Base-by-base conservation (phyloP, 148 eudicot species). In the Diospyros lotus region DNA sequence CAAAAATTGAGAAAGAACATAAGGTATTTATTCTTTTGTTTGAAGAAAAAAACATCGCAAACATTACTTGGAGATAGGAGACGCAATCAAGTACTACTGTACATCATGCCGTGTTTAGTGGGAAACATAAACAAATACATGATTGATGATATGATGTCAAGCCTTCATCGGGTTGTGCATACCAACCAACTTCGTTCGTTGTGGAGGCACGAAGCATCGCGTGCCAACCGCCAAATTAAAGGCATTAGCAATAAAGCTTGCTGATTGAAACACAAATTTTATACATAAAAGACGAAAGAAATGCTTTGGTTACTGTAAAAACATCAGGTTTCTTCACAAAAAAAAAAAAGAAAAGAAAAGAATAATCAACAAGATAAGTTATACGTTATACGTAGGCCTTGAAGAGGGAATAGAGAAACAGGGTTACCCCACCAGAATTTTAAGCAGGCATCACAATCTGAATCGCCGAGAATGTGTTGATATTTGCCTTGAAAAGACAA, bases 181-280 rank as follows among this genome's bases (percentile, higher is more conserved):
- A 59, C 75, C 80, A 78, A 72, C 65, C 70, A 76, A 72, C 42
- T 42, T 48, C 71, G 9, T 42, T 48, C 71, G 9, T n/a, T 52
- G 39, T 65, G 59, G 64, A 74, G n/a, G 39, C 58, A 73, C 17
- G 39, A 6, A 28, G 28, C 28, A 0, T 28, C 28, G 28, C n/a
- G 14, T 7, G 12, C 9, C 17, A 28, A 4, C 2, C 28, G 45
- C 14, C 10, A 58, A 39, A 44, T 5, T 38, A 61, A 61, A 56
- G 0, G 41, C n/a, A 52, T 40, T 39, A 3, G n/a, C 1, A 28
- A 41, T 28, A 28, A 28, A 28, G 28, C 28, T 28, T 28, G 28
- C 0, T 28, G 28, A 28, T 28, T 28, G 28, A 28, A 28, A 28
- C 28, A 28, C 28, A 28, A 28, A 28, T 28, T 28, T 28, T 28